Base-by-base conservation (phyloP, 495 filamentous ascomycete genomes). In the Clohesyomyces aquaticus region DNA sequence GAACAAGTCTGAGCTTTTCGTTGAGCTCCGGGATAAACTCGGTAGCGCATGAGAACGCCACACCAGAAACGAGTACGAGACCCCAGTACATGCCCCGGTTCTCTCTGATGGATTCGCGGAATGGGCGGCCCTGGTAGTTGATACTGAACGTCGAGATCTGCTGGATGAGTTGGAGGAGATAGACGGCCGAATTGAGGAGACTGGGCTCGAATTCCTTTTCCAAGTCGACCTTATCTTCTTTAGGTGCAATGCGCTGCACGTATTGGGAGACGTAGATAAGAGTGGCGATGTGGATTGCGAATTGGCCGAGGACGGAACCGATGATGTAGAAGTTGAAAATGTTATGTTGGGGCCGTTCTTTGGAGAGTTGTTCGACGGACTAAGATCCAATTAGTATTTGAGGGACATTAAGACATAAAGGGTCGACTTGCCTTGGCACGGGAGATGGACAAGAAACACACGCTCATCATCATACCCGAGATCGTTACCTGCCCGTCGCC, bases 301-400 rank as follows among this genome's bases (percentile, higher is more conserved):
- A 99, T 75, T 99, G 94, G 49, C 92, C 93, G 61, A 99, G 88
- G 60, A 99, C 92, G 46, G 91, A 96, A 42, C 93, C 93, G 70
- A 99, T 97, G 77, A 99, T 97, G 77, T 99, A 98, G 47, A 90
- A 83, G 76, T 99, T 99, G 81, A 98, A 99, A 73, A 99, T 99
- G 76, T 96, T 96, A 0, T 91, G 91, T 81, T 99, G 94, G 0
- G 94, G 94, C 26, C 94, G 88, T 77, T 99, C 94, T 81, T 98
- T 98, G 47, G 91, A 96, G 21, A 99, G 81, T 46, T 87, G 87
- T 78, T 98, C 94, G 48, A 99, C 95, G 51, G 93, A 89, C 83
- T 90, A 55, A 26, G 50, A 27, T 1, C 48, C 21, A 62, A 26
- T 69, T 54, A 63, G 57, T 42, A 49, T 64, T 27, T 26, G 47